These are phyloP conservation scores for Capsella bursapastoris DNA, from an alignment of 345 rosid species.

Conservation along the genomic window DNA sequence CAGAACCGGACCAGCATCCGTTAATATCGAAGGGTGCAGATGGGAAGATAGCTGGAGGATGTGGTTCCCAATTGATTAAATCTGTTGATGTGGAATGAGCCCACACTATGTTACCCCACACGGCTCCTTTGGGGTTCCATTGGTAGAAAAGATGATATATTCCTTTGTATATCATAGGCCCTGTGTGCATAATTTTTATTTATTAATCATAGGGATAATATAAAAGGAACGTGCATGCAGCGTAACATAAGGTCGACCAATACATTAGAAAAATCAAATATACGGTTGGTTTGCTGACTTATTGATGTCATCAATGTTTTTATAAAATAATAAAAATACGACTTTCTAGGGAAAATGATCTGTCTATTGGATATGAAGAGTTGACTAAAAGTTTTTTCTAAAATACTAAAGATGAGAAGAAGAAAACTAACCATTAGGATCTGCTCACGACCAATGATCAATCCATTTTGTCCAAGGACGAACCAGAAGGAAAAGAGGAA, in stretches of 20 bases:
- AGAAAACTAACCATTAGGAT: conserved; percentile 71
- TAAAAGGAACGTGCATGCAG: conserved; percentile 34
- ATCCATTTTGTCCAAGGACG: conserved; percentile 27
- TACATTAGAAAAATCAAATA: conserved; percentile 28
- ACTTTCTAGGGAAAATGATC: conserved; percentile 34
- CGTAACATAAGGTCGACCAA: conserved; percentile 31
- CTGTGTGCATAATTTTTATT: conserved; percentile 36
- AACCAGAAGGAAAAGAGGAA: conserved; percentile 20
- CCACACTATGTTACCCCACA: conserved; percentile 83
- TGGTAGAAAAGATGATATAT: conserved; percentile 78
- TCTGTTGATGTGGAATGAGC: conserved; percentile 83
- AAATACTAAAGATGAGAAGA: background rate
- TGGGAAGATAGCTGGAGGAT: conserved; percentile 58
- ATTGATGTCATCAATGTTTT: conserved; percentile 25
- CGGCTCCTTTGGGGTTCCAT: conserved; percentile 69
- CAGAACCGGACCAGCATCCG: conserved; percentile 83
- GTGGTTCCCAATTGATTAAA: conserved; percentile 71
- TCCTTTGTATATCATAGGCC: conserved; percentile 74
- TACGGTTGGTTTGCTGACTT: conserved; percentile 33
- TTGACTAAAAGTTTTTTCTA: conserved; percentile 21
- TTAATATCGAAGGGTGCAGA: conserved; percentile 59
- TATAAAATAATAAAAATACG: background rate
- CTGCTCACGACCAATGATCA: conserved; percentile 46
- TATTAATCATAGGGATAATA: conserved; percentile 2
- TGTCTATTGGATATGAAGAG: conserved; percentile 41